Percentiles rank a stretch among this genome's conserved stretches.
These are phyloP conservation scores for Cercospora sp. DNA, from an alignment of 2,329 filamentous ascomycete species.

Conservation along the genomic window DNA sequence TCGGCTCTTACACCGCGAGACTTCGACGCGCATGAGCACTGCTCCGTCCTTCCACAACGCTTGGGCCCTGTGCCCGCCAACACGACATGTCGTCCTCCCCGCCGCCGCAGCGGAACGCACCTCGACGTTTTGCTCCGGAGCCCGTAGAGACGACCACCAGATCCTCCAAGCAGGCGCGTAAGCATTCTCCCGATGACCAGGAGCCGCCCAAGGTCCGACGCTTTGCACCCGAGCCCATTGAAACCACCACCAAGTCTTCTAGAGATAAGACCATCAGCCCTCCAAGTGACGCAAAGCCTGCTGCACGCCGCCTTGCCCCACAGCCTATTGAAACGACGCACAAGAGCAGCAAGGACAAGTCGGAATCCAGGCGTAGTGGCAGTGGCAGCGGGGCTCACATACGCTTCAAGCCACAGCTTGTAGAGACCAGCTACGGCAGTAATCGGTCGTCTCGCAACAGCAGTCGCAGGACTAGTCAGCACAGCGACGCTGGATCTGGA, in stretches of 20 bases:
- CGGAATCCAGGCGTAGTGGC: slow-evolving; percentile 14
- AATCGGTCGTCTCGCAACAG: slow-evolving; percentile 26
- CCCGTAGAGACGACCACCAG: slow-evolving; percentile 29
- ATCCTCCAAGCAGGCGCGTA: slow-evolving; percentile 20
- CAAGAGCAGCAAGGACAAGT: slow-evolving; percentile 34
- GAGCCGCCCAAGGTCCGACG: slow-evolving; percentile 43
- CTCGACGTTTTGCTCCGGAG: slow-evolving; percentile 36
- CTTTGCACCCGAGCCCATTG: slow-evolving; percentile 69
- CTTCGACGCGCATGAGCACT: slow-evolving; percentile 29
- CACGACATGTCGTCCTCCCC: slow-evolving; percentile 20
- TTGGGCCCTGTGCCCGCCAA: slow-evolving; percentile 24
- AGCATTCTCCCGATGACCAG: slow-evolving; percentile 11
- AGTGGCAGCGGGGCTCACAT: slow-evolving; percentile 20
- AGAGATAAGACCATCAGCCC: slow-evolving; percentile 36
- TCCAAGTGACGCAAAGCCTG: slow-evolving; percentile 20
- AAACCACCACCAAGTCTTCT: slow-evolving; percentile 64
- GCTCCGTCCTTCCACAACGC: slow-evolving; percentile 17
- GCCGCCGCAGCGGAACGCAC: slow-evolving; percentile 16
- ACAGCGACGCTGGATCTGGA: slow-evolving; percentile 22
- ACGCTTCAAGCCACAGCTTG: slow-evolving; percentile 38
- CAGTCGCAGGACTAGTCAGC: slow-evolving; percentile 26
- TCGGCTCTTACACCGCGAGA: slow-evolving; percentile 28
- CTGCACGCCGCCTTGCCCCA: slow-evolving; percentile 33
- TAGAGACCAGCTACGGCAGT: slow-evolving; percentile 36
- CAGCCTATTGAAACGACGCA: slow-evolving; percentile 44